Evolutionary conservation across 176 grass and related monocot species (phyloP), one percentile per base, ranked within the genome.

Genomic region (Poa pratensis): DNA sequence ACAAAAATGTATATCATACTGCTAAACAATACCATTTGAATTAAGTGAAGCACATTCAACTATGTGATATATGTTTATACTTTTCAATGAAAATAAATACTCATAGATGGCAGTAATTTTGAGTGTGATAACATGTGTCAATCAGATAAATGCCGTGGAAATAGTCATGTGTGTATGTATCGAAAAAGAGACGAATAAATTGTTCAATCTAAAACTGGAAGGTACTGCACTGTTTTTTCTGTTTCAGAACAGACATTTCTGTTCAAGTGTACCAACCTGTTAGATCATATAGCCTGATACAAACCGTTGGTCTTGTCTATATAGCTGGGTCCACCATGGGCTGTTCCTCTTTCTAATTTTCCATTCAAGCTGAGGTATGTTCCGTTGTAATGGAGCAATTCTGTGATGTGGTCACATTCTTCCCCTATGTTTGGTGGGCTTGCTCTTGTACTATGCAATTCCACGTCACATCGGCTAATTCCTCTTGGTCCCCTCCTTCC

Each of bases 11-110:
- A 51, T 51, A 74, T 74, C 23, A 51, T 74, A 74, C 71, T 74
- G 7, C 71, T 74, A 74, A 51, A 74, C 23, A 74, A 30, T 74
- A 74, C 15, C 15, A 51, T 74, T 72, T 74, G 71, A 51, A 51
- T 51, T 24, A 50, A 51, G 45, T 74, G 7, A 48, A 27, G 40
- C 39, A 46, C 39, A 46, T 24, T 32, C 6, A 17, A 65, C 32
- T 32, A 37, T 72, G 65, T 46, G 40, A 39, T 72, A 23, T 46
- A 20, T 46, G 6, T 65, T 65, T 69, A 69, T 42, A 40, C 18
- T 34, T 17, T 65, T 65, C 26, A 30, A 22, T 69, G 14, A 20
- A 69, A 46, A 72, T 72, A 72, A 46, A 24, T 72, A 72, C 20
- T 72, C 69, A 45, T 24, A 46, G 12, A 15, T 9, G n/a, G 40